Evolutionary conservation across 1,139 yeast genomes (phyloP), one percentile per base, ranked within the genome.

Genomic region (Diutina pseudorugosa): DNA sequence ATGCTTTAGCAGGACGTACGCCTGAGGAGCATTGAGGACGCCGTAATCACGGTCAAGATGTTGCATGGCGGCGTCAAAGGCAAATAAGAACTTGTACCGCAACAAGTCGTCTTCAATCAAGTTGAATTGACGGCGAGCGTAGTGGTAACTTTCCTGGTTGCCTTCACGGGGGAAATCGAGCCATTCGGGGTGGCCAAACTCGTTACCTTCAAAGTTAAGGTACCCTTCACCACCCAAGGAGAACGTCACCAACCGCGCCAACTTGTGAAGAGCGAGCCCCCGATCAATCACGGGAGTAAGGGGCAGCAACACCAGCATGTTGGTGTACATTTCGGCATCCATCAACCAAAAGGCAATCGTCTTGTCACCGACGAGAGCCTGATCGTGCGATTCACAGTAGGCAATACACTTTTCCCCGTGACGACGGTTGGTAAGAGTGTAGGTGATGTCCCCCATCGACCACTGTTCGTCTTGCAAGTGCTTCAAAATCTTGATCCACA

Each of bases 101-200:
- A 93, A 74, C 57, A 88, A 69, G 33, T 83, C 78, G 65, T 93
- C 97, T 55, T 85, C 83, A 43, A 85, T 80, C 60, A 93, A 75
- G 61, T 87, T 87, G 75, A 93, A 93, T 68, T 93, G 98, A 62
- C 98, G 80, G 64, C 98, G 80, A 7, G 98, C 96, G 63, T 93
- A 93, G 67, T 87, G 94, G 69, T 87, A 93, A 20, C 95, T 84
- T 66, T 90, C 91, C 42, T 77, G 76, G 66, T 93, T 93, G 50
- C 96, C 97, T 45, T 59, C 85, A 60, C 97, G 80, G 12, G 98
- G 98, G 75, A 93, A 93, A 67, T 93, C 98, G 51, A 93, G 77
- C 98, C 98, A 93, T 66, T 93, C 98, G 2, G 98, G 98, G 62
- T 93, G 98, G 16, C 98, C 98, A 71, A 93, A 93, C 69, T 93